Percentiles rank a stretch among this genome's conserved stretches.
Conservation (phyloP, 2,329 filamentous ascomycete genomes). For the Trichoderma koningii region DNA sequence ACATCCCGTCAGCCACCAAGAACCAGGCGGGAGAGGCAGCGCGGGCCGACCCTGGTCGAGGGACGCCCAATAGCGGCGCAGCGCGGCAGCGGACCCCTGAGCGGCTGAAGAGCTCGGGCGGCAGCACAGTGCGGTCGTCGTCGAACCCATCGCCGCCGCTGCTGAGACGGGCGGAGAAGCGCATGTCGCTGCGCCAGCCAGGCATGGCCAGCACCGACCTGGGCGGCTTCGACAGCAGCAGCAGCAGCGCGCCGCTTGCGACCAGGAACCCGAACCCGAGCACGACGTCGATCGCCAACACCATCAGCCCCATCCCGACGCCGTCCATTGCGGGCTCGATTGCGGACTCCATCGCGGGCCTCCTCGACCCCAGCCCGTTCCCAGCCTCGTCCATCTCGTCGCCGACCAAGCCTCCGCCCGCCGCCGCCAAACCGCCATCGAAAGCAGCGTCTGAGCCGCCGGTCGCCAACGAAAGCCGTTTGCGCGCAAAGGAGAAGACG, state of each 20-base stretch:
- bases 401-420: background rate
- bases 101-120: constrained; percentile 52
- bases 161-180: constrained; percentile 68
- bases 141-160: constrained; percentile 59
- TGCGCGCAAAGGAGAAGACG: constrained; percentile 81
- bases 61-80: constrained; percentile 56
- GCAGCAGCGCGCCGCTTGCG: constrained; percentile 29
- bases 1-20: constrained; percentile 21
- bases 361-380: background rate
- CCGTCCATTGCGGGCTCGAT: background rate
- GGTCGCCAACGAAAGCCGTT: constrained; percentile 83
- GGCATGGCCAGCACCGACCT: constrained; percentile 33
- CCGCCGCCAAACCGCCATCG: background rate
- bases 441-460: constrained; percentile 53
- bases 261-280: background rate
- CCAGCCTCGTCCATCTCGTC: background rate
- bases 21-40: constrained; percentile 25
- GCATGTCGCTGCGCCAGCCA: constrained; percentile 49
- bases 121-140: constrained; percentile 39
- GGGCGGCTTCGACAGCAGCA: background rate
- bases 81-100: constrained; percentile 56
- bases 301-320: background rate
- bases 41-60: constrained; percentile 32
- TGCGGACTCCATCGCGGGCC: background rate
- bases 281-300: background rate